phyloP scores from a whole-genome alignment of 108 stramenopile genomes.

The Skeletonema menzelii region DNA sequence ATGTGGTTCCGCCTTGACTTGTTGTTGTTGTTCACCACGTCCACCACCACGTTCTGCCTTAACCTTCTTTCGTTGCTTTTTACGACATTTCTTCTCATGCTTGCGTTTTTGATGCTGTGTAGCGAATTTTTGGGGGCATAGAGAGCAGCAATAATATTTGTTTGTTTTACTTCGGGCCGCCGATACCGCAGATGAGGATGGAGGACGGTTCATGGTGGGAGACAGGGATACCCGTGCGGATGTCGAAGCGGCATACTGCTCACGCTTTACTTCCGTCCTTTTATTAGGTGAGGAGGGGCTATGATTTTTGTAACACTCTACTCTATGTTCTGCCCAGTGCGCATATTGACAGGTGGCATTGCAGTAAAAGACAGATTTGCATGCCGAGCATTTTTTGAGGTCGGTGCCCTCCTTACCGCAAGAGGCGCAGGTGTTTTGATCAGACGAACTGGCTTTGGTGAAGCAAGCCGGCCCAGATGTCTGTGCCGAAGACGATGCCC shows the following conservation, averaged over 20 bases:
- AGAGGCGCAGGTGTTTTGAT: background rate
- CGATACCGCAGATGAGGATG: background rate
- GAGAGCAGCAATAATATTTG: background rate
- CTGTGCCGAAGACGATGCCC: no score
- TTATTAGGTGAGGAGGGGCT: background rate
- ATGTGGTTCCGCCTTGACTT: background rate
- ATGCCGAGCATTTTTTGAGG: background rate
- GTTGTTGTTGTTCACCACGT: background rate
- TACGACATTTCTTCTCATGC: background rate
- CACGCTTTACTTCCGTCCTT: background rate
- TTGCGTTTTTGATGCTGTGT: background rate
- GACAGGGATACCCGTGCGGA: conserved; percentile 1
- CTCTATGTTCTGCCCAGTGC: background rate
- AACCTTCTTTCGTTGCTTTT: background rate
- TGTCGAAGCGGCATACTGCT: background rate
- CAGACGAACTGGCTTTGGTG: background rate
- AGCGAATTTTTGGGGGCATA: background rate
- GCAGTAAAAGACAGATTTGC: background rate
- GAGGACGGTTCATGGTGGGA: background rate
- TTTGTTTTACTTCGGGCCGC: background rate
- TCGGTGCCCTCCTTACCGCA: background rate
- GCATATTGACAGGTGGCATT: background rate
- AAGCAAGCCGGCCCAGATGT: no score
- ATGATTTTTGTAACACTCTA: background rate
- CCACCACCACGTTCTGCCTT: background rate